Evolutionary conservation across 2,329 filamentous ascomycete genomes (phyloP), one percentile per base, ranked within the genome.

Genomic region (Aphanocladium album): DNA sequence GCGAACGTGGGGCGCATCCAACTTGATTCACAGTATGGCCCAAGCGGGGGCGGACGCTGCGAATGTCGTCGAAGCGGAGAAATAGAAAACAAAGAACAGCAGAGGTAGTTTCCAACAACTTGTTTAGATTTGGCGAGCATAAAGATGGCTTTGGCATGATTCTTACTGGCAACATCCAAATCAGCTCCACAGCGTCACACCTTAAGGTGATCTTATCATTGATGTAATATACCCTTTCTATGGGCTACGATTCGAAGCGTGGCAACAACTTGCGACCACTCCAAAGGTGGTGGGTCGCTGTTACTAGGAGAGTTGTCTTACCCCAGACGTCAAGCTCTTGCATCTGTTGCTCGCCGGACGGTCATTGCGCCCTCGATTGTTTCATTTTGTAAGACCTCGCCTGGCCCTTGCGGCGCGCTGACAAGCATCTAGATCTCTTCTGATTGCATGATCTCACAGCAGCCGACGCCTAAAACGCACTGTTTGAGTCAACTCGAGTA

Each of bases 91-190:
- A 25, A 49, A 5, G 46, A 49, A 25, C 19, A 6, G 46, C 46
- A 49, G 1, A 17, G 49, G 16, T 33, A 56, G 9, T 21, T 16
- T 52, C 39, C 57, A 45, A n/a, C 27, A 25, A 50, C 16, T 2
- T 6, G 12, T 3, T 53, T 17, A 62, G 69, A 19, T 89, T 85
- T 84, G 86, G 86, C 2, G 80, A 85, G 65, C 83, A 81, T 25
- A 58, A 61, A 21, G 60, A 64, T 52, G 77, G 72, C 14, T 77
- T 78, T 51, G 84, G 85, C 12, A 65, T 83, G 27, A 82, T 87
- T 61, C 70, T 87, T 1, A 85, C 83, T 0, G 86, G 86, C 47
- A 89, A 89, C 70, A 75, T 87, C 62, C 85, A 87, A 79, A 78
- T 88, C 49, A 83, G 86, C 52, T 83, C 54, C 79, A 84, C 57